Conservation (phyloP, 768 basidiomycete genomes). For the Phaeotremella fagi region DNA sequence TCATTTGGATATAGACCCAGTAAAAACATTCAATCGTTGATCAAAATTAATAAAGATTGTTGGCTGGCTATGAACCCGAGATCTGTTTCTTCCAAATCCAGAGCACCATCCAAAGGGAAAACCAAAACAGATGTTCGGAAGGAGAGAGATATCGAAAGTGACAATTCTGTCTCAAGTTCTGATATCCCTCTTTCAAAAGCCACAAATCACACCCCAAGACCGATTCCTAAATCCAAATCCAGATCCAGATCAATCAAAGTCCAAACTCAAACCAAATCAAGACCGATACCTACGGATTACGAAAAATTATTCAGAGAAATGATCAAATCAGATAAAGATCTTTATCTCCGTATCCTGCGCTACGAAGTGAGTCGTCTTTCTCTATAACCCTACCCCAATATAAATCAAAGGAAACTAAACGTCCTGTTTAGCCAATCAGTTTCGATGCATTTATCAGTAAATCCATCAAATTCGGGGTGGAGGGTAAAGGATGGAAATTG, state of each 20-base stretch:
- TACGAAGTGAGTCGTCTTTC: conserved; percentile 31
- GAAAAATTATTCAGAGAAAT: conserved; percentile 15
- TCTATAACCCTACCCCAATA: no score
- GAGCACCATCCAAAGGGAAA: neutral
- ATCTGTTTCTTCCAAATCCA: no score
- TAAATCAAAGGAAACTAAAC: no score
- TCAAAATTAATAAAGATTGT: conserved; percentile 24
- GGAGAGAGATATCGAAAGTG: no score
- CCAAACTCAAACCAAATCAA: no score
- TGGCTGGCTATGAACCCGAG: conserved; percentile 36
- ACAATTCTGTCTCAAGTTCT: conserved; percentile 20
- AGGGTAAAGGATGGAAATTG: conserved; percentile 31
- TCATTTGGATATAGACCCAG: conserved; percentile 25
- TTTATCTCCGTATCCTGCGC: conserved; percentile 30
- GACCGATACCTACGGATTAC: no score
- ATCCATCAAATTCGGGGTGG: conserved; percentile 22
- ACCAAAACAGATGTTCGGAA: no score
- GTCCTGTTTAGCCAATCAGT: conserved; percentile 27
- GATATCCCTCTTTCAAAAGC: conserved; percentile 36
- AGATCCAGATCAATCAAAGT: no score
- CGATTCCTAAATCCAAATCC: no score
- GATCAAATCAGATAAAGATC: conserved; percentile 28
- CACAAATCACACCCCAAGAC: no score
- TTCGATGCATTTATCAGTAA: conserved; percentile 39
- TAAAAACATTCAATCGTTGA: conserved; percentile 15